These are phyloP conservation scores for Backusella australiensis DNA, from an alignment of 192 early-diverging fungal genomes.

Conservation along the genomic window DNA sequence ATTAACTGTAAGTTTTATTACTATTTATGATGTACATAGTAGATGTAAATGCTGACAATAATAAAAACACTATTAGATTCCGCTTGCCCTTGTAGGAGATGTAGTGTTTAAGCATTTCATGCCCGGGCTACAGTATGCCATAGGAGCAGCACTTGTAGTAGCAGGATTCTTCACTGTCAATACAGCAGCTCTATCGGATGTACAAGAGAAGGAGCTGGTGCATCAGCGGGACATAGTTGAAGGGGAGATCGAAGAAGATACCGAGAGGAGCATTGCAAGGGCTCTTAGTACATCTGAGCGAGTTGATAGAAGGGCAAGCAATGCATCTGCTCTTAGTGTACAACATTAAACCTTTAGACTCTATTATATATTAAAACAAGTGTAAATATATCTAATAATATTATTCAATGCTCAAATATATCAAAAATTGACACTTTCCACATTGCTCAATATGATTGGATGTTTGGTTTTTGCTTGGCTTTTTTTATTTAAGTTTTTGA, in stretches of 20 bases:
- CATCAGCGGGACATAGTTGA: constrained; percentile 7
- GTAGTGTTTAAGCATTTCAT: constrained; percentile 60
- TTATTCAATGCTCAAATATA: neutral
- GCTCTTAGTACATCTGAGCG: constrained; percentile 1
- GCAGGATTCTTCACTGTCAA: constrained; percentile 70
- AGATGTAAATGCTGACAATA: too few species aligned
- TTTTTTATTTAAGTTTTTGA: constrained; percentile 1
- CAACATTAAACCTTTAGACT: constrained; percentile 1
- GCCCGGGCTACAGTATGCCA: constrained; percentile 51
- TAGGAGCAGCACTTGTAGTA: constrained; percentile 66
- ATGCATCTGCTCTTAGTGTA: constrained; percentile 7
- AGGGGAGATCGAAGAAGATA: neutral
- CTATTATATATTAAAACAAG: neutral
- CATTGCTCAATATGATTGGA: constrained; percentile 3
- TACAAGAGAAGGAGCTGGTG: constrained; percentile 18
- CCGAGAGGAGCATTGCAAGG: neutral
- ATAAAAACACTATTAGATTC: constrained; percentile 38
- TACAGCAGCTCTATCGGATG: constrained; percentile 36
- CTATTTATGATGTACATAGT: neutral
- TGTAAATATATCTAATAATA: neutral
- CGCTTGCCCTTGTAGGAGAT: constrained; percentile 68
- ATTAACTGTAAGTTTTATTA: constrained; percentile 54
- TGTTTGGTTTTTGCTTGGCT: neutral
- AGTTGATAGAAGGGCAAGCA: constrained; percentile 5
- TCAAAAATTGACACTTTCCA: constrained; percentile 4